Percentiles rank a stretch among this genome's conserved stretches.
phyloP scores from a whole-genome alignment of 306 rosid species.

The Glycine soja region DNA sequence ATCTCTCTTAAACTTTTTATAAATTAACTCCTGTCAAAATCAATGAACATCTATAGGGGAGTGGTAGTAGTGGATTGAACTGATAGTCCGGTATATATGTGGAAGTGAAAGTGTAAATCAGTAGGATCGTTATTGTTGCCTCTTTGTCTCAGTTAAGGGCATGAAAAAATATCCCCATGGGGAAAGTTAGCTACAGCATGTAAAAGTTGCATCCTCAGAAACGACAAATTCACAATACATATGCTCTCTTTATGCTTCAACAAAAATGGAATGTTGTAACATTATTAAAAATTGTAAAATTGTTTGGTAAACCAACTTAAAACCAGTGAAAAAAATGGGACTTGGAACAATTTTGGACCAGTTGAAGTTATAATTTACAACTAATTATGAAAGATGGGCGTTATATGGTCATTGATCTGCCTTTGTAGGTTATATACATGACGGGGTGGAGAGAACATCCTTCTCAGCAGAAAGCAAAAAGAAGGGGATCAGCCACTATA shows the following conservation, averaged over 20 bases:
- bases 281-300: neutral
- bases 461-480: constrained; percentile 81
- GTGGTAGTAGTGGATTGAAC: neutral
- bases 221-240: neutral
- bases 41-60: neutral
- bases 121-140: neutral
- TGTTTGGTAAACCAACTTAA: neutral
- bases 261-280: constrained; percentile 1
- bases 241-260: neutral
- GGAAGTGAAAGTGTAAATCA: neutral
- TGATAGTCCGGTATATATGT: neutral
- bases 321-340: neutral
- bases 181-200: neutral
- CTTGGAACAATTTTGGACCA: neutral
- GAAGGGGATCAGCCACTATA: constrained; percentile 85
- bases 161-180: neutral
- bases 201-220: neutral
- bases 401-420: constrained; percentile 1
- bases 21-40: constrained; percentile 8
- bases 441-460: constrained; percentile 95
- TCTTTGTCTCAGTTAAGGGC: neutral
- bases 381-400: neutral
- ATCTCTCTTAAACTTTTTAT: neutral
- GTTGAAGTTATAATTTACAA: constrained; percentile 19
- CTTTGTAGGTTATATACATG: constrained; percentile 88